These are phyloP conservation scores for Phialophora chinensis DNA, from an alignment of 2,329 filamentous ascomycete species.

Conservation along the genomic window DNA sequence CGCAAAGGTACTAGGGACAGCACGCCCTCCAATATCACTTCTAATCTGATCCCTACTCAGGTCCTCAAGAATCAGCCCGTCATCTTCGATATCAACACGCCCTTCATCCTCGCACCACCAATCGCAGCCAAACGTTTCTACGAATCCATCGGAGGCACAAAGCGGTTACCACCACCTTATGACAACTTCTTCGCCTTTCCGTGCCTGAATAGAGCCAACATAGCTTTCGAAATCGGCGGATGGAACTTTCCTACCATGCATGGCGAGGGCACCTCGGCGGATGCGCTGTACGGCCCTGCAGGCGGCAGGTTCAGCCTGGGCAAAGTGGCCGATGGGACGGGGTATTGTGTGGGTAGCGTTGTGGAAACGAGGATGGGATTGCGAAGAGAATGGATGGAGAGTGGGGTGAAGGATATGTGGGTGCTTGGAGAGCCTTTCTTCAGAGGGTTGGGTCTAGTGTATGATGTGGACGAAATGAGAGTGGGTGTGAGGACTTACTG, in stretches of 20 bases:
- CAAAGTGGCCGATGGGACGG: constrained; percentile 26
- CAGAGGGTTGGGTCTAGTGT: constrained; percentile 34
- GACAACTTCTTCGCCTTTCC: constrained; percentile 36
- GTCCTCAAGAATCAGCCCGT: constrained; percentile 44
- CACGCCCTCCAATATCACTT: not conserved
- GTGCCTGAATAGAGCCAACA: constrained; percentile 34
- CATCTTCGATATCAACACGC: constrained; percentile 41
- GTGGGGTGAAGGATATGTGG: constrained; percentile 36
- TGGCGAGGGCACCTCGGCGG: constrained; percentile 22
- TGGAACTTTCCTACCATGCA: constrained; percentile 34
- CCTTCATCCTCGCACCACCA: constrained; percentile 38
- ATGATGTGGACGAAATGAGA: constrained; percentile 33
- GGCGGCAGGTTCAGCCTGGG: constrained; percentile 38
- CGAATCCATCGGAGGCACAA: constrained; percentile 34
- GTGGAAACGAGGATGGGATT: constrained; percentile 25
- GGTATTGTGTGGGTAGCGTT: constrained; percentile 28
- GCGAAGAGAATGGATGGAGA: constrained; percentile 23
- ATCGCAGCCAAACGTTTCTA: constrained; percentile 30
- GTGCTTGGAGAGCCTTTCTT: constrained; percentile 40
- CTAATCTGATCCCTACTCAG: constrained; percentile 6
- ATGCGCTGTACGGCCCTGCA: constrained; percentile 32
- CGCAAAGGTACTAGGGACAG: constrained; percentile 31
- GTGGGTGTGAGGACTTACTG: constrained; percentile 38
- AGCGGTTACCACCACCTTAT: constrained; percentile 24
- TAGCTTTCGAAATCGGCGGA: constrained; percentile 36